Base-by-base conservation (phyloP, 495 filamentous ascomycete species). In the Aspergillus biplanus region DNA sequence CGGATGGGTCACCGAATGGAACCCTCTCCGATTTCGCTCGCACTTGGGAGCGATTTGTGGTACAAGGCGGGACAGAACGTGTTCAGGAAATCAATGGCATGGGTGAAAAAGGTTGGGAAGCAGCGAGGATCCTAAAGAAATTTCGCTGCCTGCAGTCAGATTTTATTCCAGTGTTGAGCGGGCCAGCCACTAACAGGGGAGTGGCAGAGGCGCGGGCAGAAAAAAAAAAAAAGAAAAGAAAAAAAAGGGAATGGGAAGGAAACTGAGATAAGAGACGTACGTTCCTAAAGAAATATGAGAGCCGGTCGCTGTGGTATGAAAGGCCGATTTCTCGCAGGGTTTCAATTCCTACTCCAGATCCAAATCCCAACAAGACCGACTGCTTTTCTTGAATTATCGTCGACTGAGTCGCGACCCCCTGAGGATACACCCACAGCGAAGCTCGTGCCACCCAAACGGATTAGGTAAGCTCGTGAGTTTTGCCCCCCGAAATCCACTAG, bases 1-100 rank as follows among this genome's bases (percentile, higher is more conserved):
- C 58, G 59, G 69, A 72, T 67, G 73, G 73, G 73, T 72, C 72
- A 65, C 72, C 65, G 68, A 72, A 68, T 67, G 67, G 75, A 65
- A 59, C 63, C 68, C 72, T 73, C 65, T 65, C 65, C 65, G 67
- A 74, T 46, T 62, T 64, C n/a, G 32, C 31, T 59, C 42, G 46
- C 35, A 56, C 33, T 60, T 62, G 52, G 48, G 21, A 27, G 21
- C n/a, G 49, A 56, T 4, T 49, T 59, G 13, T 48, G 48, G 46
- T 53, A 55, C 15, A 33, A 46, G 16, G 48, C 31, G 34, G 46
- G 53, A 32, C 46, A 8, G 56, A 5, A n/a, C 27, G 15, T 53
- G 44, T 55, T 48, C 50, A 16, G 27, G 4, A 4, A 13, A 35
- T 50, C 54, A 65, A 65, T 65, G 50, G 56, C 65, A 62, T 68